Evolutionary conservation across 176 grass and related monocot species (phyloP).

Genomic region (Themeda triandra): DNA sequence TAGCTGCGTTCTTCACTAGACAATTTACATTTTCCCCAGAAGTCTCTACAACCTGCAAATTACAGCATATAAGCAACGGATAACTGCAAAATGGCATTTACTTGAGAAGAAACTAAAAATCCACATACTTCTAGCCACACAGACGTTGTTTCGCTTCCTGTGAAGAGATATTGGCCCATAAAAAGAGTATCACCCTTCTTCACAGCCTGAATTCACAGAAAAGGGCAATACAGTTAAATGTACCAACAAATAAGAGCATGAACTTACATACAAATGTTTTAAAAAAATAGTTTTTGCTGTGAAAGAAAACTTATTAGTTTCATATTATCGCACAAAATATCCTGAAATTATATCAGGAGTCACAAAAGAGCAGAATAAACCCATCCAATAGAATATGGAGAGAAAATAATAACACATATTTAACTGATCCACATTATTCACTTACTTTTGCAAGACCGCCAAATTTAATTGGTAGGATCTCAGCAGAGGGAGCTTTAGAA

Average conservation of each 20-base stretch:
- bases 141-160: slow-evolving; percentile 95
- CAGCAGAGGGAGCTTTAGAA: slow-evolving; percentile 63
- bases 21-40: slow-evolving; percentile 68
- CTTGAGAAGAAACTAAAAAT: not conserved
- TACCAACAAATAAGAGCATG: not conserved
- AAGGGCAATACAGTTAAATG: not conserved
- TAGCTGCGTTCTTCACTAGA: slow-evolving; percentile 80
- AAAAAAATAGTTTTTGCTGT: not conserved
- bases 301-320: not conserved
- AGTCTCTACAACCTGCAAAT: slow-evolving; percentile 66
- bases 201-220: slow-evolving; percentile 55
- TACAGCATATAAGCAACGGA: not conserved
- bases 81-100: slow-evolving; percentile 1
- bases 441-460: slow-evolving; percentile 82
- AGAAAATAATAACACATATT: not conserved
- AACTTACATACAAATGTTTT: not conserved
- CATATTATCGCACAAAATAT: not conserved
- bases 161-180: slow-evolving; percentile 98
- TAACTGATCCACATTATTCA: not conserved
- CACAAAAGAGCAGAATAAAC: not conserved
- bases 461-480: slow-evolving; percentile 81
- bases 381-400: not conserved
- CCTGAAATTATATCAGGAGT: not conserved
- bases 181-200: slow-evolving; percentile 96
- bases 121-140: slow-evolving; percentile 81